Evolutionary conservation across 148 eudicot species (phyloP).

Genomic region (Amaranthus palmeri): DNA sequence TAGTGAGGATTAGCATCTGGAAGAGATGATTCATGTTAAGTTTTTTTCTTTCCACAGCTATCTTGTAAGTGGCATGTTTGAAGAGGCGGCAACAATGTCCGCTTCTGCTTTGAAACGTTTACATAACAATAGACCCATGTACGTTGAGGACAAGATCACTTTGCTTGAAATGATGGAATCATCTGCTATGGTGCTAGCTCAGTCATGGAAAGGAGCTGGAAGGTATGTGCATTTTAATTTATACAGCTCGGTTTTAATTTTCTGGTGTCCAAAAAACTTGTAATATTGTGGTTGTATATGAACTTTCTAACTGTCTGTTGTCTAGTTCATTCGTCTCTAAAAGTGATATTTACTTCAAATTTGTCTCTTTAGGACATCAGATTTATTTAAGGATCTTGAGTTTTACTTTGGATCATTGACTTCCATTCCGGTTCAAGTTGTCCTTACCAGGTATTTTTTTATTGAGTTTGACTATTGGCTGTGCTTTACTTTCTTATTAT

Average conservation of each 20-base stretch:
- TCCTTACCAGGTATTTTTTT: conserved; percentile 64
- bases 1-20: too few relatives aligned
- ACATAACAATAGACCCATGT: conserved; percentile 15
- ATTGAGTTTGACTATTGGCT: neutral
- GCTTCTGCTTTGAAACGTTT: conserved; percentile 45
- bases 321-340: neutral
- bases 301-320: neutral
- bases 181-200: conserved; percentile 78
- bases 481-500: too few relatives aligned
- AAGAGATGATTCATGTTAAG: too few relatives aligned
- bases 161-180: conserved; percentile 66
- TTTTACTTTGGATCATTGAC: conserved; percentile 52
- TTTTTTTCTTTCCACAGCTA: too few relatives aligned
- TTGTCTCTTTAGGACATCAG: conserved; percentile 50
- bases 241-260: conserved; percentile 5
- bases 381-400: conserved; percentile 50
- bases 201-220: conserved; percentile 55
- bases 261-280: neutral
- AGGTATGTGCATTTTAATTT: conserved; percentile 29
- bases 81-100: conserved; percentile 56
- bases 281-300: neutral
- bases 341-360: neutral
- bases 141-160: conserved; percentile 24
- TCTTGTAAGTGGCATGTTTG: conserved; percentile 68
- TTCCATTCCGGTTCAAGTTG: conserved; percentile 68